Conservation (phyloP, 352 stramenopile genomes). For the Saprolegnia diclina region DNA sequence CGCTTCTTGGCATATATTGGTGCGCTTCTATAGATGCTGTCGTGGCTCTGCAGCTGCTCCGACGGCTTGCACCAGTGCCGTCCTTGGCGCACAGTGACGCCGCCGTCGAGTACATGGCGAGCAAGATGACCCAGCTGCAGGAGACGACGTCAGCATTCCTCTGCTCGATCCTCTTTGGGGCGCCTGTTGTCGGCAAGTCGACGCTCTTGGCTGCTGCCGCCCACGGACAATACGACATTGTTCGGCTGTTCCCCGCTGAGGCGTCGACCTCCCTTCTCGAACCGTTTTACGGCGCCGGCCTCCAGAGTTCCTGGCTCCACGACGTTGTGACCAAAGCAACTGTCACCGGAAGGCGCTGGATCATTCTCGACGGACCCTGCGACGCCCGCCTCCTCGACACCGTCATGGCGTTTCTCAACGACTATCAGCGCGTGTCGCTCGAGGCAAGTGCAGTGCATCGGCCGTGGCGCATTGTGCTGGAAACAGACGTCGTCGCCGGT, state of each 20-base stretch:
- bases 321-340: too few species aligned
- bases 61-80: too few species aligned
- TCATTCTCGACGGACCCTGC: conserved; percentile 1
- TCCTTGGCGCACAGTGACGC: not conserved
- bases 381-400: not conserved
- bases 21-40: too few species aligned
- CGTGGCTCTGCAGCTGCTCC: too few species aligned
- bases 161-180: conserved; percentile 18
- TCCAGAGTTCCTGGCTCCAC: not conserved
- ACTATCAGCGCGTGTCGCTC: not conserved
- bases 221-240: not conserved
- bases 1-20: too few species aligned
- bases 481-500: conserved; percentile 1
- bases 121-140: conserved; percentile 4
- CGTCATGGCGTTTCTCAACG: not conserved
- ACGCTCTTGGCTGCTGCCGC: not conserved
- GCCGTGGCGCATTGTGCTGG: conserved; percentile 12
- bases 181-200: conserved; percentile 7
- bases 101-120: conserved; percentile 1
- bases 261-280: conserved; percentile 2
- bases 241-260: not conserved
- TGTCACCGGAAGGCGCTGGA: not conserved
- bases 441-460: not conserved
- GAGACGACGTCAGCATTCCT: not conserved
- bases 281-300: not conserved